Conservation (phyloP, 306 rosid species). For the Lathyrus aphaca region DNA sequence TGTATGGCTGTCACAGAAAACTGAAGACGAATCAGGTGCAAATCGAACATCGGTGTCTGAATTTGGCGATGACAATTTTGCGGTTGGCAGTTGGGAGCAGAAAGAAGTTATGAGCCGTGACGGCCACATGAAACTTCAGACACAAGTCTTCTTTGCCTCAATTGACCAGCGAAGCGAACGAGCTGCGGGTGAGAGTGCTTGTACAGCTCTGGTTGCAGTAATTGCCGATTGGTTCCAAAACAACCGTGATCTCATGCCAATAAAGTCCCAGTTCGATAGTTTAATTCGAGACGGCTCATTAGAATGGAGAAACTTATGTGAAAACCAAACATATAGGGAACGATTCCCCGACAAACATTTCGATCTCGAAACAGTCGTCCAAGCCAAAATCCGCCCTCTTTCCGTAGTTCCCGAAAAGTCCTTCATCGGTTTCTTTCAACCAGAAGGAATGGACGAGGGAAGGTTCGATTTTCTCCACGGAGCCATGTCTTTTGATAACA, state of each 20-base stretch:
- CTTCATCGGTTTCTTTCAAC: constrained; percentile 91
- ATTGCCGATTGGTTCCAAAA: constrained; percentile 95
- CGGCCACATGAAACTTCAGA: constrained; percentile 84
- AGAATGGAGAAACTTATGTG: constrained; percentile 94
- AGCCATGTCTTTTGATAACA: constrained; percentile 96
- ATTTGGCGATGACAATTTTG: constrained; percentile 95
- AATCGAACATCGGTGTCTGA: constrained; percentile 84
- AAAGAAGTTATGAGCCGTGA: constrained; percentile 90
- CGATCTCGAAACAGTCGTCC: constrained; percentile 91
- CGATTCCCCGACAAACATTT: constrained; percentile 95
- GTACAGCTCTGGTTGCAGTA: constrained; percentile 96
- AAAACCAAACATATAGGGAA: constrained; percentile 76
- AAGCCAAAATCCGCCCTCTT: constrained; percentile 91
- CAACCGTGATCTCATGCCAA: constrained; percentile 79
- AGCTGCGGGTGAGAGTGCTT: constrained; percentile 99
- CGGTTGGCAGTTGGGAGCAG: constrained; percentile 91
- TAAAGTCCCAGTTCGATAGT: constrained; percentile 93
- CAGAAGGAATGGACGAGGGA: constrained; percentile 92
- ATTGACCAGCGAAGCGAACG: constrained; percentile 97
- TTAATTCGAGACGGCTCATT: constrained; percentile 91
- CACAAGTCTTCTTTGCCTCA: constrained; percentile 93
- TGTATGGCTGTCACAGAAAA: constrained; percentile 60
- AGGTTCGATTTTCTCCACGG: constrained; percentile 86
- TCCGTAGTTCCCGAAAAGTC: constrained; percentile 77
- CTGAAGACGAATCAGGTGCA: constrained; percentile 81